A percentile compares a stretch with the other conserved stretches of the same genome.
These are phyloP conservation scores for Rhodotorula babjevae DNA, from an alignment of 768 basidiomycete genomes.

Conservation along the genomic window DNA sequence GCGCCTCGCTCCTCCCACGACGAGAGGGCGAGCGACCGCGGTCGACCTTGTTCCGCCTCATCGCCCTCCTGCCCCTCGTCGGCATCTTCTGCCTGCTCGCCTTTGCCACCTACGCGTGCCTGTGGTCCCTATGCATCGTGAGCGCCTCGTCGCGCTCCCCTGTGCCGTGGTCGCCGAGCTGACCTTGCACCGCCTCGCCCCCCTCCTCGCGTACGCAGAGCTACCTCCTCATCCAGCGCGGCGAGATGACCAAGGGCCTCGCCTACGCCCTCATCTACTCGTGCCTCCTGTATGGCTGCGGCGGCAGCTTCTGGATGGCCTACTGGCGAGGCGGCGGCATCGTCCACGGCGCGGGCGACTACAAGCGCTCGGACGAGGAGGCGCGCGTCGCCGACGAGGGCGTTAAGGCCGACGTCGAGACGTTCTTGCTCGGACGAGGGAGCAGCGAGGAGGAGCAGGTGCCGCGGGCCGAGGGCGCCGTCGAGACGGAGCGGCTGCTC, in stretches of 20 bases:
- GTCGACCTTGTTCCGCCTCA: background rate
- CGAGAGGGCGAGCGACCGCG: background rate
- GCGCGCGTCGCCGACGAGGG: background rate
- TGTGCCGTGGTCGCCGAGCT: background rate
- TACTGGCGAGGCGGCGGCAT: conserved; percentile 14
- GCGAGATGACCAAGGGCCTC: background rate
- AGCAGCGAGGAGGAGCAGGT: background rate
- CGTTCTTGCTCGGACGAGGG: background rate
- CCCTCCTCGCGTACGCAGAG: background rate
- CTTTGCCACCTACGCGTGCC: conserved; percentile 14
- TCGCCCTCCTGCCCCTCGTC: conserved; percentile 8
- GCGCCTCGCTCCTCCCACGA: background rate
- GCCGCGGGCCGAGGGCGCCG: rapidly evolving
- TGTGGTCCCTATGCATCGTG: conserved; percentile 14
- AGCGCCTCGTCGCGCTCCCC: background rate
- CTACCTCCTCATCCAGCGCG: conserved; percentile 1
- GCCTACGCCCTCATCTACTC: background rate
- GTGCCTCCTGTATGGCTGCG: conserved; percentile 6
- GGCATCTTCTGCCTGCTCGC: conserved; percentile 12
- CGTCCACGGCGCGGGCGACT: conserved; percentile 8
- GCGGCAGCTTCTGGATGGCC: conserved; percentile 11
- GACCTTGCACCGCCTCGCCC: background rate
- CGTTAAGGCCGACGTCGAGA: background rate
- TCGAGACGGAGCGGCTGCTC: background rate
- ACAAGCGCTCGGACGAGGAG: conserved; percentile 8